phyloP scores from a whole-genome alignment of 495 filamentous ascomycete genomes.

The Aspergillus cavernicola region DNA sequence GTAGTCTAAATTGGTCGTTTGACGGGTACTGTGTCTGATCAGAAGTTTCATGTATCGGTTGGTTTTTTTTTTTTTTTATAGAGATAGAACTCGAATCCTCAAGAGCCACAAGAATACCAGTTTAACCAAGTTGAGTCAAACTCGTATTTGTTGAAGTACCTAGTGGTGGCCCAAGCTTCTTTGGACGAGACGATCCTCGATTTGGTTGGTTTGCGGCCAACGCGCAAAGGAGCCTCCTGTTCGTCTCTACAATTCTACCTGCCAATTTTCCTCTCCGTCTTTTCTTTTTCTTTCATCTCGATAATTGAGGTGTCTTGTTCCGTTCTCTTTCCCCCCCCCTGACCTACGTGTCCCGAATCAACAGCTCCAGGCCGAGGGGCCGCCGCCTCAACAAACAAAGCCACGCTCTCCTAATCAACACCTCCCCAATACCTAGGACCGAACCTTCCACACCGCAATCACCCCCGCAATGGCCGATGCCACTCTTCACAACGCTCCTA shows the following conservation, averaged over 20 bases:
- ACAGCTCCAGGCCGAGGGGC: conserved; percentile 35
- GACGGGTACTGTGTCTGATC: background rate
- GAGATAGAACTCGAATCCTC: background rate
- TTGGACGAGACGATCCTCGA: conserved; percentile 10
- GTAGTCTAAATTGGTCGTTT: background rate
- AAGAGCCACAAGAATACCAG: background rate
- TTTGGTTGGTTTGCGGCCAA: conserved; percentile 11
- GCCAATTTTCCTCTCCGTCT: background rate
- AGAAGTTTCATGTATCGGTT: background rate
- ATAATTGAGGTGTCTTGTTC: background rate
- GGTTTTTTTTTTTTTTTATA: no score
- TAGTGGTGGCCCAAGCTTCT: conserved; percentile 42
- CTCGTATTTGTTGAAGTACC: background rate
- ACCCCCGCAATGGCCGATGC: conserved; percentile 65
- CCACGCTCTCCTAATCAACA: conserved; percentile 19
- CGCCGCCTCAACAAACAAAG: conserved; percentile 20
- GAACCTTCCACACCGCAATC: conserved; percentile 20
- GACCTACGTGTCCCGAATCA: conserved; percentile 6
- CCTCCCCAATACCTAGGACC: conserved; percentile 5
- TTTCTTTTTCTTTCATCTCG: background rate
- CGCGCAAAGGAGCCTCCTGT: conserved; percentile 10
- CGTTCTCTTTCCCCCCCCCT: background rate
- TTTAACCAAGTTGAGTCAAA: no score
- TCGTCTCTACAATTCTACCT: conserved; percentile 10
- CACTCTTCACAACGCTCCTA: conserved; percentile 90